Conservation (phyloP, 2,329 filamentous ascomycete species). For the Neofusicoccum ribis region DNA sequence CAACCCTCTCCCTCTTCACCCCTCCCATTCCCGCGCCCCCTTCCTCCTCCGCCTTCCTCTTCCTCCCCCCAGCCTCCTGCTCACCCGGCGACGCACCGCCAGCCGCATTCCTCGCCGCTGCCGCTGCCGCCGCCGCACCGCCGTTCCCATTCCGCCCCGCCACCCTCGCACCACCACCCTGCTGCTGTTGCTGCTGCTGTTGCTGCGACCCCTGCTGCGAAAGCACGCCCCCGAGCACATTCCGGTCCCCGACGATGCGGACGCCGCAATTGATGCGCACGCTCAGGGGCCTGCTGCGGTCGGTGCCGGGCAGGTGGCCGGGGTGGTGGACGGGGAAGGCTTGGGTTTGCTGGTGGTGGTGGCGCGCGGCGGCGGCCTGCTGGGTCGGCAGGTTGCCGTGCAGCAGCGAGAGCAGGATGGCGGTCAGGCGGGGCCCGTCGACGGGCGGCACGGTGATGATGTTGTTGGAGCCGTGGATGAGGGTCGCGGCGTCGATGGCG, state of each 20-base stretch:
- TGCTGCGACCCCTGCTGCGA: neutral
- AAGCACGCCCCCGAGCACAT: conserved; percentile 30
- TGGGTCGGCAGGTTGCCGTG: conserved; percentile 33
- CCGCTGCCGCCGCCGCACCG: neutral
- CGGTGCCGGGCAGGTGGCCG: neutral
- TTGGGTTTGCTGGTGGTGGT: neutral
- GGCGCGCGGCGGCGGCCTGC: neutral
- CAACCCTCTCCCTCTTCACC: conserved; percentile 7
- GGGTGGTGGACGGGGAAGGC: neutral
- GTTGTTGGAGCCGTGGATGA: conserved; percentile 52
- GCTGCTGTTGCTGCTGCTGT: neutral
- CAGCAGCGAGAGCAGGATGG: conserved; percentile 49
- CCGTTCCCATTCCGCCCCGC: neutral
- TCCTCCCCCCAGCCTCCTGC: neutral
- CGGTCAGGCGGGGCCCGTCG: conserved; percentile 46
- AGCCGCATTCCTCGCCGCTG: neutral
- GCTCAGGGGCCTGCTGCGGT: neutral
- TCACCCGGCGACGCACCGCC: neutral
- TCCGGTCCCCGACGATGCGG: conserved; percentile 44
- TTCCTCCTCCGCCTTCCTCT: conserved; percentile 6
- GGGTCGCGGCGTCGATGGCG: conserved; percentile 51
- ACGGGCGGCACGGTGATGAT: conserved; percentile 47
- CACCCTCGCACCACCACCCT: neutral
- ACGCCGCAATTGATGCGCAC: conserved; percentile 20
- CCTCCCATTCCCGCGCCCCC: neutral